Base-by-base conservation (phyloP, 345 rosid species). In the Crucihimalaya himalaica region DNA sequence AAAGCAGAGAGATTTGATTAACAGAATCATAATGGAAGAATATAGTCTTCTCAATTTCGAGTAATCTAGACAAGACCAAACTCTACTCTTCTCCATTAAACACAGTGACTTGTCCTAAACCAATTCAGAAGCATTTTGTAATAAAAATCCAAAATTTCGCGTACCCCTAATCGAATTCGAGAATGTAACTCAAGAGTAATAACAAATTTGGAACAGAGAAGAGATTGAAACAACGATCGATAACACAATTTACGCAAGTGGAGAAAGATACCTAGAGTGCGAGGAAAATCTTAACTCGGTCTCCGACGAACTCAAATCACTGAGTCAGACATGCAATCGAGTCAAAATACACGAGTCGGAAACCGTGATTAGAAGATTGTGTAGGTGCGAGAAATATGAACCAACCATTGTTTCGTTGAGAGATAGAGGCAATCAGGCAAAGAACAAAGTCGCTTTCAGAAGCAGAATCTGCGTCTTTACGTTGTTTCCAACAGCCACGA, bases 391-490 rank as follows among this genome's bases (percentile, higher is more conserved):
- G 62, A 42, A 29, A 28, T 51, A 13, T 7, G 69, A 75, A 55
- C 74, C 79, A 60, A 68, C 63, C 64, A 68, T 75, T 42, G 60
- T 19, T 19, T 14, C 14, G n/a, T 39, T 14, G 54, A 20, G 34
- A 15, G 54, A 27, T 52, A 10, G 6, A n/a, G n/a, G 16, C 16
- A 5, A n/a, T n/a, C n/a, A n/a, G n/a, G n/a, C n/a, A n/a, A n/a
- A n/a, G n/a, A 42, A 12, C 16, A 52, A 50, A 23, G 68, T 66
- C 68, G 73, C 27, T 58, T 28, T 59, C 72, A 3, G 31, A 74
- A 74, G n/a, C n/a, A n/a, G n/a, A 46, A n/a, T 28, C 5, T 13
- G 45, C 14, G 78, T 58, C 78, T 66, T 58, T 48, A 59, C 68
- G 45, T 61, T 67, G 73, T 67, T 66, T 15, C 78, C 68, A 75